Conservation (phyloP, 805 yeast genomes). For the Sugiyamaella floridensis region DNA sequence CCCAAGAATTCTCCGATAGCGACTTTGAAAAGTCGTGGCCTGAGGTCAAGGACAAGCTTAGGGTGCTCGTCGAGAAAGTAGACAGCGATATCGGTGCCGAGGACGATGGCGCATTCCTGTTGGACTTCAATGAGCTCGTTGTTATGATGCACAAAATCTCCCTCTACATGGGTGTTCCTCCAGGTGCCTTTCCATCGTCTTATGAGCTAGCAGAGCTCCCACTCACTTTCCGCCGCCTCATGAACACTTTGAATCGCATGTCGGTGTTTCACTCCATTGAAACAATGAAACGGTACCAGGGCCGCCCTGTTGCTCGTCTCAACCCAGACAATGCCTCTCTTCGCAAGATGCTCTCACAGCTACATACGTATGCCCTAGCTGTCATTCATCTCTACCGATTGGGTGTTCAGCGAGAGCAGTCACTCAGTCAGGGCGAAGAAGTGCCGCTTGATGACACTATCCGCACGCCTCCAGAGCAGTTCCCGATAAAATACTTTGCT, state of each 20-base stretch:
- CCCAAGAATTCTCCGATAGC: conserved; percentile 2
- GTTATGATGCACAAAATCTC: conserved; percentile 13
- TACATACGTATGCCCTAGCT: conserved; percentile 2
- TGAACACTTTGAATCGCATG: conserved; percentile 14
- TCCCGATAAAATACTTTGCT: conserved; percentile 11
- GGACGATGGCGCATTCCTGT: conserved; percentile 1
- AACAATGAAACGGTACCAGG: conserved; percentile 9
- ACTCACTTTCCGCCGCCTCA: conserved; percentile 15
- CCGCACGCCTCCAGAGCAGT: conserved; percentile 5
- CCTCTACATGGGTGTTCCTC: conserved; percentile 19
- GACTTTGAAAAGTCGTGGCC: conserved; percentile 16
- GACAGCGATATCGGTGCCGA: conserved; percentile 1
- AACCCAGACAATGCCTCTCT: not conserved
- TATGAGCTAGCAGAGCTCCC: conserved; percentile 12
- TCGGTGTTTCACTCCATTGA: conserved; percentile 16
- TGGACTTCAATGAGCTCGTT: conserved; percentile 10
- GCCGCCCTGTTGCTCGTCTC: not conserved
- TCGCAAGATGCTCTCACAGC: not conserved
- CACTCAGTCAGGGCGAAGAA: not conserved
- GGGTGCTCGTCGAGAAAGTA: not conserved
- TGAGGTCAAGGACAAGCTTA: conserved; percentile 10
- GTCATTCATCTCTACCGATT: conserved; percentile 3
- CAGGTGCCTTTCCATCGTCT: conserved; percentile 18
- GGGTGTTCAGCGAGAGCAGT: not conserved
- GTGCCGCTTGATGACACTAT: conserved; percentile 4